Base-by-base conservation (phyloP, 2,329 filamentous ascomycete species). In the Penicillium sp. region DNA sequence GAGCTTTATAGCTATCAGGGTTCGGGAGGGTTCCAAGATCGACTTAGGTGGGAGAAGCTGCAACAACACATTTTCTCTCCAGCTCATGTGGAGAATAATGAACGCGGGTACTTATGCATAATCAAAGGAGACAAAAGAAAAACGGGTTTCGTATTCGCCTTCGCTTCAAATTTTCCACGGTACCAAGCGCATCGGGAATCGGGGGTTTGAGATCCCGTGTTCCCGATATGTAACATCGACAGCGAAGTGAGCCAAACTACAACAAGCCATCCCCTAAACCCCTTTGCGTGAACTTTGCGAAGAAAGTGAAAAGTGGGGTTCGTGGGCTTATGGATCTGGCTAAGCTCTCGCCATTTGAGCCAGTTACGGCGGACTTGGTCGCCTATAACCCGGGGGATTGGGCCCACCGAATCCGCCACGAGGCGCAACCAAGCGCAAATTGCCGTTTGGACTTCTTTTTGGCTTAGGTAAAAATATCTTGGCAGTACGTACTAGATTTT, bases 61-160 rank as follows among this genome's bases (percentile, higher is more conserved):
- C 14, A 6, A 6, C 29, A 31, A 31, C 29, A 6, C 29, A 4
- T 31, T 6, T 6, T 14, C 6, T 31, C 29, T 31, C 29, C 29
- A 31, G 29, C 1, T 6, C 29, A 31, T 31, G 29, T 31, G 29
- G 29, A 31, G 29, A 31, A 31, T 2, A 15, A 15, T 31, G 12
- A 15, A 31, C 11, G 15, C 6, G 15, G 5, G 8, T 0, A 44
- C 14, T 26, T n/a, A 29, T 45, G 15, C 27, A 18, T 27, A 22
- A 27, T 45, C 8, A 29, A 15, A 12, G 7, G 4, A 18, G 20
- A 7, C 12, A 31, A 29, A n/a, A 11, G 43, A 45, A 26, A 14
- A 27, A 15, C 15, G 7, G 26, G n/a, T 18, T 1, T 50, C 47
- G 43, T 35, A 47, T 55, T 51, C 53, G 54, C 37, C 46, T 56